Conservation (phyloP, 495 filamentous ascomycete species). For the Letharia columbiana region DNA sequence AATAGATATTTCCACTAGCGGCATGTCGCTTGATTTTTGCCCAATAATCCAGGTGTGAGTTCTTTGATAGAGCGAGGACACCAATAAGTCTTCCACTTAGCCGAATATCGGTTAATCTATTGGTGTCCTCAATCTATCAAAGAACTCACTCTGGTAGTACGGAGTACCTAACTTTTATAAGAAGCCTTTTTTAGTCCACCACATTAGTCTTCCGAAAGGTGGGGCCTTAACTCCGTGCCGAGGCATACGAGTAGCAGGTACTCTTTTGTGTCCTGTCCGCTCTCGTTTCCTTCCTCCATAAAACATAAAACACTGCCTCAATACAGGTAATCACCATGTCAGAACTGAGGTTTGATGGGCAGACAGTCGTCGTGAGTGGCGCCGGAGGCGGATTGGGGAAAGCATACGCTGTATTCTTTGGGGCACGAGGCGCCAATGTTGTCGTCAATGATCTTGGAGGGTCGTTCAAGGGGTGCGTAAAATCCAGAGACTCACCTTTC, state of each 20-base stretch:
- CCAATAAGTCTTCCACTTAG: too few relatives aligned
- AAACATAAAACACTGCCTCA: constrained; percentile 20
- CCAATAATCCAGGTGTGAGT: too few relatives aligned
- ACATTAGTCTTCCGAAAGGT: too few relatives aligned
- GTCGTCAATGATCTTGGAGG: constrained; percentile 96
- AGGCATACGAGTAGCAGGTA: neutral
- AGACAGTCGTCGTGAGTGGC: constrained; percentile 94
- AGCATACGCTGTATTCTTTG: constrained; percentile 89
- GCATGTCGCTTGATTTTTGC: too few relatives aligned
- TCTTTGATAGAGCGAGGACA: too few relatives aligned
- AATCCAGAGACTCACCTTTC: neutral
- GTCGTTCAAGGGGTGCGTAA: constrained; percentile 64
- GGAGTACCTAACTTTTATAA: too few relatives aligned
- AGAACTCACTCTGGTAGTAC: too few relatives aligned
- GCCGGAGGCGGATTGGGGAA: constrained; percentile 92
- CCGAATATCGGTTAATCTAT: too few relatives aligned
- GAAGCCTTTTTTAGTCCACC: too few relatives aligned
- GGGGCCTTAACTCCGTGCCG: neutral
- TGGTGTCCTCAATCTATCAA: too few relatives aligned
- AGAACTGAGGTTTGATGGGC: constrained; percentile 86
- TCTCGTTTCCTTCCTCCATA: constrained; percentile 10
- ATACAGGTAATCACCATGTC: constrained; percentile 44
- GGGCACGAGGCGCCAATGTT: constrained; percentile 83
- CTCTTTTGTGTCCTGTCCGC: neutral
- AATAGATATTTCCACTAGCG: too few relatives aligned